Percentiles rank a stretch among this genome's conserved stretches.
Conservation (phyloP, 2,329 filamentous ascomycete species). For the Exophiala mesophila region DNA sequence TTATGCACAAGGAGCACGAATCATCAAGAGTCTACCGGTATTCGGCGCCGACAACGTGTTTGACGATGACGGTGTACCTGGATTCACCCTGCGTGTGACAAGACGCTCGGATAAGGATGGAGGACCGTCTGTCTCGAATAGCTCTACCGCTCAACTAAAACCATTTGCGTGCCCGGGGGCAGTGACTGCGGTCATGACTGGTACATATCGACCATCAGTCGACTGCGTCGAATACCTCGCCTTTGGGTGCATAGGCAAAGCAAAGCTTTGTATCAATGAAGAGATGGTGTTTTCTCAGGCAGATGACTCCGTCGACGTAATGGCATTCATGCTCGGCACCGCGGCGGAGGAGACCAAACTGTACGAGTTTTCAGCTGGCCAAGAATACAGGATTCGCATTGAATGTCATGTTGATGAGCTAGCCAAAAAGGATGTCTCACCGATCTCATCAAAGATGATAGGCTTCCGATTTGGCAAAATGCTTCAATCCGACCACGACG, state of each 20-base stretch:
- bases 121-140: background rate
- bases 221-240: conserved; percentile 27
- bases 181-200: background rate
- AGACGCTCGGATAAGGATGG: conserved; percentile 45
- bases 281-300: background rate
- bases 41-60: conserved; percentile 29
- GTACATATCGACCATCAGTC: conserved; percentile 6
- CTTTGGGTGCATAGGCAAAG: background rate
- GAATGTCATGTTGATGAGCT: background rate
- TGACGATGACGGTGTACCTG: conserved; percentile 17
- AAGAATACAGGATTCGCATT: conserved; percentile 1
- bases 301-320: background rate
- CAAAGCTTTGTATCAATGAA: conserved; percentile 3
- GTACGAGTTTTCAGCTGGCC: conserved; percentile 1
- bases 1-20: conserved; percentile 27
- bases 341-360: background rate
- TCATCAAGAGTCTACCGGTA: conserved; percentile 33
- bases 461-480: background rate
- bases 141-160: background rate
- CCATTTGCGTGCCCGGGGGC: background rate
- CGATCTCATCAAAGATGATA: background rate
- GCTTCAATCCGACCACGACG: conserved; percentile 23
- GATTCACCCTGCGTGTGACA: conserved; percentile 20
- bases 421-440: background rate
- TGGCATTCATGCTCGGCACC: conserved; percentile 2